Base-by-base conservation (phyloP, 441 rosid species). In the Melastoma candidum region DNA sequence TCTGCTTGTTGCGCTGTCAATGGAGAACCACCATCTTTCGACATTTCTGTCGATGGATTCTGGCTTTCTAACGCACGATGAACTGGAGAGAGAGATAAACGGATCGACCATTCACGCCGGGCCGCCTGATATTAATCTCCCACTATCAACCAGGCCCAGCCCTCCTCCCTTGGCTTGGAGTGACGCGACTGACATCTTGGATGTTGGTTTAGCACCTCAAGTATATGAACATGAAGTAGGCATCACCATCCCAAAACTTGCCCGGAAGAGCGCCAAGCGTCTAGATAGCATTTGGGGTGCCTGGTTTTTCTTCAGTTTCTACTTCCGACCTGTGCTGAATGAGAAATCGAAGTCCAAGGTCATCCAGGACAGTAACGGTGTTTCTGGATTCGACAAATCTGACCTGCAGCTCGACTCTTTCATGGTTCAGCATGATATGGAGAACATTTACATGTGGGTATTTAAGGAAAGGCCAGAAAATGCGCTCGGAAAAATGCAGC, bases 381-480 rank as follows among this genome's bases (percentile, higher is more conserved):
- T 85, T 51, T 85, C 92, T 2, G 89, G 95, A 49, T 85, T 68
- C 59, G 96, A 85, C 41, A 88, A 85, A 61, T 76, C 96, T 1
- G 95, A 88, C 66, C 70, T 88, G 82, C 80, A 77, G 72, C 81
- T 83, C 0, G 89, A 85, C 66, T 54, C 84, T 32, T 88, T 88
- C 74, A 44, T 88, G 72, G 95, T 88, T 67, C 96, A 88, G 74
- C 96, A 88, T 61, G 96, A 88, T 60, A 81, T 88, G 96, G 96
- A 88, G 82, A 88, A 88, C 60, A 81, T 85, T 78, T 88, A 88
- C 65, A 88, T 88, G 96, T 88, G 96, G 96, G 87, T 77, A 53
- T 88, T 88, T 61, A 88, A 85, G 74, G 96, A 81, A 39, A 85
- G 76, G 73, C 95, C 96, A 60, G 89, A 83, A 49, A 82, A 87